Base-by-base conservation (phyloP, 495 filamentous ascomycete genomes). In the Penicillium cosmopolitanum region DNA sequence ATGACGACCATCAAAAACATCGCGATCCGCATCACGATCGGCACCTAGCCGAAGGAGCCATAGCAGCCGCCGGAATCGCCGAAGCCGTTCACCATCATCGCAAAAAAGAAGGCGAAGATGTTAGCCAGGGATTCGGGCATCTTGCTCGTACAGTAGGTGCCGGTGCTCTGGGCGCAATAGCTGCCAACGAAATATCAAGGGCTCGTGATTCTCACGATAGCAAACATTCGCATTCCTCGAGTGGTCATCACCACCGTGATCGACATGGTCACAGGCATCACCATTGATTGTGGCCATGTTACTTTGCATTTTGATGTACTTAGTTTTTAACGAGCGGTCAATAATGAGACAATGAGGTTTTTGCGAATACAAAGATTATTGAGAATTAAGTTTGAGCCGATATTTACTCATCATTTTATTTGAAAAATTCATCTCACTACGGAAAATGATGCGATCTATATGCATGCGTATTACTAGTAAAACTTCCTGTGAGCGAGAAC, bases 51-150 rank as follows among this genome's bases (percentile, higher is more conserved):
- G 56, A 55, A 25, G 58, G 58, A 34, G 52, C 52, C 1, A 54
- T 55, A 5, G 51, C 33, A n/a, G 58, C 42, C 25, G 52, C 46
- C 10, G 58, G 44, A 6, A n/a, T 55, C 1, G 58, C 58, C 1
- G 58, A 61, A 19, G 21, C 35, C 12, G 19, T 61, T 18, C 58
- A 61, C 28, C 51, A 52, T 12, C 51, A 56, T 54, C 46, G 36
- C 10, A 44, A 61, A 25, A 56, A 55, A 34, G 36, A 56, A 16
- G 58, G 58, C 2, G 47, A 61, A 34, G 44, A 61, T 23, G 58
- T 55, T 10, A 61, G 58, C 33, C 44, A 50, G 47, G 58, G 58
- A 5, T 38, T 61, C 34, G 58, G 58, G 21, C 58, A 61, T 61
- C n/a, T 61, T 25, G 35, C 40, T 56, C 58, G 58, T 4, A 61